Percentiles rank a stretch among this genome's conserved stretches.
Evolutionary conservation across 352 stramenopile genomes (phyloP).

Genomic region (Halophytophthora batemanensis): DNA sequence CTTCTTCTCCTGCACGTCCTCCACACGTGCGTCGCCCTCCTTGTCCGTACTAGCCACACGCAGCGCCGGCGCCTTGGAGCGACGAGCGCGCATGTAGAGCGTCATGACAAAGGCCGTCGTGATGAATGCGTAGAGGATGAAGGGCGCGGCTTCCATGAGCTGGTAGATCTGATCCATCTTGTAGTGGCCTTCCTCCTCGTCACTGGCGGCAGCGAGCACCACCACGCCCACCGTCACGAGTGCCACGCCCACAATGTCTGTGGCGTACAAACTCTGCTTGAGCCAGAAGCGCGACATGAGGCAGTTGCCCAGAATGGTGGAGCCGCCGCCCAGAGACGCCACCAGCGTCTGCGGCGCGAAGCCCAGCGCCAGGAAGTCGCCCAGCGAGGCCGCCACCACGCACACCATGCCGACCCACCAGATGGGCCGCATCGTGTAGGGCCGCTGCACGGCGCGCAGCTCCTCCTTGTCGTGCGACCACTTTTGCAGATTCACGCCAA

Average conservation of each 20-base stretch:
- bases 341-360: conserved; percentile 88
- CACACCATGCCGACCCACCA: conserved; percentile 89
- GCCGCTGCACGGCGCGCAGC: conserved; percentile 52
- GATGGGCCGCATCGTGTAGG: conserved; percentile 79
- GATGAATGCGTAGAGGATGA: conserved; percentile 81
- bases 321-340: conserved; percentile 74
- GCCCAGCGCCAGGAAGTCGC: conserved; percentile 83
- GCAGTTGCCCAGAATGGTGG: conserved; percentile 82
- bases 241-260: conserved; percentile 70
- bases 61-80: conserved; percentile 75
- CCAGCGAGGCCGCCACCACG: conserved; percentile 76
- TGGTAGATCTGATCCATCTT: conserved; percentile 86
- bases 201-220: conserved; percentile 67
- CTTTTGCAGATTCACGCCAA: conserved; percentile 91
- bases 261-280: conserved; percentile 85
- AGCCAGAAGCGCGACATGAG: conserved; percentile 86
- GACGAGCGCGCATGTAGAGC: conserved; percentile 74
- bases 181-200: conserved; percentile 73
- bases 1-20: conserved; percentile 59
- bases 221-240: conserved; percentile 80
- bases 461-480: conserved; percentile 88
- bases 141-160: conserved; percentile 74
- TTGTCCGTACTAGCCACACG: conserved; percentile 60
- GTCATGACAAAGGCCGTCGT: conserved; percentile 83
- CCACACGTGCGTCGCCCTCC: conserved; percentile 32